Conservation (phyloP, 2,329 filamentous ascomycete species). For the Colletotrichum orchidophilum region DNA sequence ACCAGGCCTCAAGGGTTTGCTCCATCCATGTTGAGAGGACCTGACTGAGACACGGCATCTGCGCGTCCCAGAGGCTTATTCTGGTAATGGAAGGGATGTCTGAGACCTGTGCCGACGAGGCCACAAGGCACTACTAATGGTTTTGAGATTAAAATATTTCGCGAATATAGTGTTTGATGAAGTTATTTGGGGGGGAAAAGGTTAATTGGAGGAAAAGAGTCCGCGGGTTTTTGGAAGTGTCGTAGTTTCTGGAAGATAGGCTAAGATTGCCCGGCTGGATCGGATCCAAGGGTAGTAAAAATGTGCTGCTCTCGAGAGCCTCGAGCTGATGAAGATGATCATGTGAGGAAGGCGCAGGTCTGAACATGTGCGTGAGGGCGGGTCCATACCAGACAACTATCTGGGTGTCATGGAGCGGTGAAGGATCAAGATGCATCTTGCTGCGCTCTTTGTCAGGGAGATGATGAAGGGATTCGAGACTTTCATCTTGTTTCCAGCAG, state of each 20-base stretch:
- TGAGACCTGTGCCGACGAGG: conserved; percentile 19
- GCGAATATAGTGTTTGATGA: neutral
- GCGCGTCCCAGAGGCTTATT: neutral
- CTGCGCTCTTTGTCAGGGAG: neutral
- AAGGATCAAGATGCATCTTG: neutral
- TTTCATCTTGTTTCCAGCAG: neutral
- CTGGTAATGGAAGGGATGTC: conserved; percentile 24
- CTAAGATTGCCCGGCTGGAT: neutral
- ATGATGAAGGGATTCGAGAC: neutral
- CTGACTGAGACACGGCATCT: conserved; percentile 17
- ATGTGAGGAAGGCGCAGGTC: neutral
- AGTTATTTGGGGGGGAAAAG: neutral
- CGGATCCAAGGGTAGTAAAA: neutral
- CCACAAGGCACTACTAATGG: neutral
- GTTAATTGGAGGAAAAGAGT: neutral
- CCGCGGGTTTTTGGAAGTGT: neutral
- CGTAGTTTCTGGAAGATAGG: neutral
- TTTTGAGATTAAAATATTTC: neutral
- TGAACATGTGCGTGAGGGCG: neutral
- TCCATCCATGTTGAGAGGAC: conserved; percentile 5
- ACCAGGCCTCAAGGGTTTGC: neutral
- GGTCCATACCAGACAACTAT: neutral
- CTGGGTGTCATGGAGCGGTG: neutral
- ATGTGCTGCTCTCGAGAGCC: neutral
- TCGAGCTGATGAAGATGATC: neutral